Conservation (phyloP, 2,329 filamentous ascomycete genomes). For the Exophiala sideris region DNA sequence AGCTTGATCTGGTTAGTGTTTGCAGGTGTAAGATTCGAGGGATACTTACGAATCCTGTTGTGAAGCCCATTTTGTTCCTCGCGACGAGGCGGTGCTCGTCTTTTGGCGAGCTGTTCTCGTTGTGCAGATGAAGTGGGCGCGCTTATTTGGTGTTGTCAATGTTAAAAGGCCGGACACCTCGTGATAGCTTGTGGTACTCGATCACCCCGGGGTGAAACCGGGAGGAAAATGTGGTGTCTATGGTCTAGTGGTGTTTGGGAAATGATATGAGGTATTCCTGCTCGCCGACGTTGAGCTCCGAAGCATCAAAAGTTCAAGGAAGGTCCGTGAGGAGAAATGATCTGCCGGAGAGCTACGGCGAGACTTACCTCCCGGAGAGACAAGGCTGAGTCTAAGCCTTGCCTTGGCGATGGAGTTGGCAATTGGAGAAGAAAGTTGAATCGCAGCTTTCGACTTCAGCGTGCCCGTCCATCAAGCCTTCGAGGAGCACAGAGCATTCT, state of each 20-base stretch:
- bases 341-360: neutral
- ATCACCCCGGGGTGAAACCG: too few relatives aligned
- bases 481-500: neutral
- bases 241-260: too few relatives aligned
- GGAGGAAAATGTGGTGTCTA: too few relatives aligned
- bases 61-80: conserved; percentile 61
- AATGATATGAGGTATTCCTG: too few relatives aligned
- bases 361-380: too few relatives aligned
- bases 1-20: conserved; percentile 48
- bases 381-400: neutral
- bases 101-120: too few relatives aligned
- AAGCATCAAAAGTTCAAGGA: conserved; percentile 4
- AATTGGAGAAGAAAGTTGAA: conserved; percentile 1
- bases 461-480: neutral
- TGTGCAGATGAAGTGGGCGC: too few relatives aligned
- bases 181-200: too few relatives aligned
- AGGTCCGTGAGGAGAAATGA: neutral
- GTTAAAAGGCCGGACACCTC: too few relatives aligned
- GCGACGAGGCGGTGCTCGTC: too few relatives aligned
- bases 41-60: conserved; percentile 66
- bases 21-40: neutral
- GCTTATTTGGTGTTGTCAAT: too few relatives aligned
- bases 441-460: neutral
- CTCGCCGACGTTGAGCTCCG: neutral
- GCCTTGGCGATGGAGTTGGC: conserved; percentile 1